Conservation (phyloP, 2,329 filamentous ascomycete species). For the Blumeriella jaapii region DNA sequence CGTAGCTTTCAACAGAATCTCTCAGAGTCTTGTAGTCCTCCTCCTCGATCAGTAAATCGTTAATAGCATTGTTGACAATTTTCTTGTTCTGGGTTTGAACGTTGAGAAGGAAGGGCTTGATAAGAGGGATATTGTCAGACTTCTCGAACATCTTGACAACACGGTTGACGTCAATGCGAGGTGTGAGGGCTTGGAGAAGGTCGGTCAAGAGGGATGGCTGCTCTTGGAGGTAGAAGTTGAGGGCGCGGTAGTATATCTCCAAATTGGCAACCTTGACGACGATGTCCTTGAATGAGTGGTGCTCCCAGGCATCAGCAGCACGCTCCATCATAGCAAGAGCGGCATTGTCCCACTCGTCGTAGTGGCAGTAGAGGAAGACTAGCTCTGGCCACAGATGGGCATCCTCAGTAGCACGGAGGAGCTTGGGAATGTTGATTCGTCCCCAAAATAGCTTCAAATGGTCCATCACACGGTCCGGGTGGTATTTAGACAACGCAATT, state of each 20-base stretch:
- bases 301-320: slow-evolving; percentile 95
- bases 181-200: slow-evolving; percentile 79
- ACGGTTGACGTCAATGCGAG: slow-evolving; percentile 93
- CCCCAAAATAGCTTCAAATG: slow-evolving; percentile 98
- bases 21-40: slow-evolving; percentile 98
- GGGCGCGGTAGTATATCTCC: slow-evolving; percentile 95
- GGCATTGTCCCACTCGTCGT: slow-evolving; percentile 96
- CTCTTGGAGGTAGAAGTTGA: slow-evolving; percentile 96
- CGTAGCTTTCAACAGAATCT: slow-evolving; percentile 96
- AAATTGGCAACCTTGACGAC: slow-evolving; percentile 95
- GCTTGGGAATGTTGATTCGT: slow-evolving; percentile 93
- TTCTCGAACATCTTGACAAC: slow-evolving; percentile 99
- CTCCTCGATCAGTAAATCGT: slow-evolving; percentile 94
- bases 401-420: slow-evolving; percentile 87
- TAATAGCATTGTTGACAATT: slow-evolving; percentile 94
- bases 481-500: slow-evolving; percentile 87
- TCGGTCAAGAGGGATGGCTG: slow-evolving; percentile 95
- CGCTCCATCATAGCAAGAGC: slow-evolving; percentile 97
- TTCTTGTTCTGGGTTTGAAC: slow-evolving; percentile 98
- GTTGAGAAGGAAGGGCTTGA: slow-evolving; percentile 96
- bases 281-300: slow-evolving; percentile 99
- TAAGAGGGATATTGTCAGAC: slow-evolving; percentile 93
- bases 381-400: slow-evolving; percentile 95
- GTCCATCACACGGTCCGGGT: slow-evolving; percentile 94
- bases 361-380: slow-evolving; percentile 96